Base-by-base conservation (phyloP, 2,329 filamentous ascomycete species). In the Allantophomopsis lycopodina region DNA sequence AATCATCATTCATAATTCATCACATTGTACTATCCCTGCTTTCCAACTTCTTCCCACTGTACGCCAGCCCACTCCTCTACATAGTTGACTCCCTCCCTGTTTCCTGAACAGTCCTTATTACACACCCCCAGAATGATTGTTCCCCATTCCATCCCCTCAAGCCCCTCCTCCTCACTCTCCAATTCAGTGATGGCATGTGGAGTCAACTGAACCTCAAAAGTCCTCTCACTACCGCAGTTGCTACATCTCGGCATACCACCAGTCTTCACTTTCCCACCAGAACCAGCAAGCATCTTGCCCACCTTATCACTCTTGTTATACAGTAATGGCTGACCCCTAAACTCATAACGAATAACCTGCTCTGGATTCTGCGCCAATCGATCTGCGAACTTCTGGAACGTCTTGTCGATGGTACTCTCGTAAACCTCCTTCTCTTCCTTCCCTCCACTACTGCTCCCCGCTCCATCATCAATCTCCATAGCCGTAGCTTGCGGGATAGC, bases 121-220 rank as follows among this genome's bases (percentile, higher is more conserved):
- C 91, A 98, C 7, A 93, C 86, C 0, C 77, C 87, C 31, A 96
- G 66, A 42, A 98, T 76, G 7, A 98, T 72, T 1, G 87, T 96
- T 0, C 89, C 89, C 91, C 91, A 98, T 53, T 98, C 91, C 91
- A 98, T 98, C 0, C 88, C 91, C 65, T 94, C 71, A 15, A 80
- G 53, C 32, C 72, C 73, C 49, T 77, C 58, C 41, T 81, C 78
- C 33, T 88, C 83, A 2, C 72, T 78, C 64, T 96, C 91, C 40
- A 96, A 65, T 65, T 93, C 83, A 21, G 77, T 76, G 51, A 98
- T 98, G 3, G 87, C 80, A 55, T 94, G 83, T 32, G 91, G 91
- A 48, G 82, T 88, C 47, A 98, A 65, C 66, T 98, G 91, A 42
- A 94, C 68, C 67, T 98, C 91, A 57, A 96, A 96, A 12, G 82